Conservation (phyloP, 805 yeast genomes). For the Yarrowia sp. region DNA sequence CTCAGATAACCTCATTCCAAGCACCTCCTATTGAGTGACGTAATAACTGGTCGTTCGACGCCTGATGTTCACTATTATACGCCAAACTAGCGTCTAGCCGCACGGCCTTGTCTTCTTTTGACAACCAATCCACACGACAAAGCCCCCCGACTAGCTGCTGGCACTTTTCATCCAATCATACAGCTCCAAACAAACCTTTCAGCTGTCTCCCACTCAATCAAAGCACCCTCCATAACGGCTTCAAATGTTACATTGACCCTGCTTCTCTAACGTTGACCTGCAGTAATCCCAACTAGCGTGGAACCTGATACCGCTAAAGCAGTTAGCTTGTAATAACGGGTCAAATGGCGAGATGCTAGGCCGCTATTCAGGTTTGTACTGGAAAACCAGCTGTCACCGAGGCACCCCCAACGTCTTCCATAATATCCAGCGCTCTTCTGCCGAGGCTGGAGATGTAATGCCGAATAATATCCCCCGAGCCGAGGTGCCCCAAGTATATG, state of each 20-base stretch:
- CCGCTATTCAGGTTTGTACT: constrained; percentile 1
- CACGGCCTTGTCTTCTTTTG: too few relatives aligned
- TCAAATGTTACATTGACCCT: constrained; percentile 3
- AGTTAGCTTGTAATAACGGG: neutral
- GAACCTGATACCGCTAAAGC: neutral
- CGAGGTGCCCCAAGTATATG: neutral
- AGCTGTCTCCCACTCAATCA: too few relatives aligned
- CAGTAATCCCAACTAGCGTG: neutral
- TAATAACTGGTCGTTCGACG: too few relatives aligned
- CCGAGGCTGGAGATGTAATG: neutral
- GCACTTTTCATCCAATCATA: too few relatives aligned
- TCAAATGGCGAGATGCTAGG: neutral
- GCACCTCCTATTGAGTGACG: too few relatives aligned
- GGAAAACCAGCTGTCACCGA: constrained; percentile 6
- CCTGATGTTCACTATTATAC: too few relatives aligned
- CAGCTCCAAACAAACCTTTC: too few relatives aligned
- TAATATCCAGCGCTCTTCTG: neutral
- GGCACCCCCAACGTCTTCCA: neutral
- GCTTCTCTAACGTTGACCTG: neutral
- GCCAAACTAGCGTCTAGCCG: too few relatives aligned
- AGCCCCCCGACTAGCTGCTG: too few relatives aligned
- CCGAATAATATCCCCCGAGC: neutral
- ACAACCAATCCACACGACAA: too few relatives aligned
- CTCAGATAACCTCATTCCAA: too few relatives aligned
- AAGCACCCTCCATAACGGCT: too few relatives aligned